phyloP scores from a whole-genome alignment of 495 filamentous ascomycete species.

The Astrothelium macrocarpum region DNA sequence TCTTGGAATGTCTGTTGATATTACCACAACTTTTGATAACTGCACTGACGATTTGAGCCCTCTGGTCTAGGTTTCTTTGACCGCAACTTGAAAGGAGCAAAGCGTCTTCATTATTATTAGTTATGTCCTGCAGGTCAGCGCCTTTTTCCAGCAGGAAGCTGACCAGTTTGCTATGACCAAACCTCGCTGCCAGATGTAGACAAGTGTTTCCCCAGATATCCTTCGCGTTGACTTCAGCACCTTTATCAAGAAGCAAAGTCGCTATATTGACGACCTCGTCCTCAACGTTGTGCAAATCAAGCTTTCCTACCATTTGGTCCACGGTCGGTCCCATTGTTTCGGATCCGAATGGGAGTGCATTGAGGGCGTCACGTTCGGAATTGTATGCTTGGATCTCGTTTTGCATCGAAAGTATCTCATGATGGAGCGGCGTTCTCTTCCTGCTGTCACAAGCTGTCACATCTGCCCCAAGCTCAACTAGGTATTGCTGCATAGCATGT shows the following conservation, averaged over 20 bases:
- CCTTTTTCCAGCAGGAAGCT: background rate
- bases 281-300: background rate
- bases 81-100: background rate
- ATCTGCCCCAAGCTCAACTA: background rate
- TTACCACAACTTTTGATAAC: background rate
- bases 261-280: background rate
- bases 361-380: background rate
- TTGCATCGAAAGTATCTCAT: background rate
- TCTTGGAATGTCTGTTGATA: background rate
- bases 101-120: background rate
- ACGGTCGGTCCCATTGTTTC: background rate
- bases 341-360: background rate
- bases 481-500: background rate
- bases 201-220: background rate
- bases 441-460: background rate
- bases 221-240: background rate
- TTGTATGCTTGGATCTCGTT: background rate
- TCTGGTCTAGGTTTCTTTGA: background rate
- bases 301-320: background rate
- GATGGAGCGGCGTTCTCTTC: background rate
- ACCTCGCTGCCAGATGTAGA: background rate
- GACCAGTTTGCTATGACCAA: background rate
- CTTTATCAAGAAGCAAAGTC: background rate
- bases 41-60: background rate
- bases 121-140: background rate